A percentile compares a stretch with the other conserved stretches of the same genome.
phyloP scores from a whole-genome alignment of 2,329 filamentous ascomycete genomes.

The Furcasterigmium sp. region DNA sequence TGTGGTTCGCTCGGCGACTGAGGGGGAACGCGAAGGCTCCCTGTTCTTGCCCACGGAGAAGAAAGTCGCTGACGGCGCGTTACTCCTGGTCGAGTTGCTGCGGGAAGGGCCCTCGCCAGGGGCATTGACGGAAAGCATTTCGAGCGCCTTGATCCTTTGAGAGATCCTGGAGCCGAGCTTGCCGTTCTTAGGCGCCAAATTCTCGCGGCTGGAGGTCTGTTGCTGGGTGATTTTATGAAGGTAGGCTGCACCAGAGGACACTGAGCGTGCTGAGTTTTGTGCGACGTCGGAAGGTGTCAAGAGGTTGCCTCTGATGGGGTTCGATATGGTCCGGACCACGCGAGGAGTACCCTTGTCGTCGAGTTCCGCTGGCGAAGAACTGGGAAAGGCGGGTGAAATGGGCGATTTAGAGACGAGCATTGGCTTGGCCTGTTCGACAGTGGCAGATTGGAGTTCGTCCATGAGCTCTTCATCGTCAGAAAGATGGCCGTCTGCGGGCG shows the following conservation, averaged over 20 bases:
- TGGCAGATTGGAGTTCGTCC: slow-evolving; percentile 79
- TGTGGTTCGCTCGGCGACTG: slow-evolving; percentile 36
- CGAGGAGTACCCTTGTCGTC: slow-evolving; percentile 23
- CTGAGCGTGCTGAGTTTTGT: slow-evolving; percentile 43
- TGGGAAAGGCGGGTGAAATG: slow-evolving; percentile 58
- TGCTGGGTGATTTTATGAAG: slow-evolving; percentile 50
- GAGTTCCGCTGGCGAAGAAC: slow-evolving; percentile 11
- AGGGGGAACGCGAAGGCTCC: slow-evolving; percentile 39
- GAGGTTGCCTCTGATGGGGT: slow-evolving; percentile 38
- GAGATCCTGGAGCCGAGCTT: slow-evolving; percentile 89
- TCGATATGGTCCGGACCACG: slow-evolving; percentile 27
- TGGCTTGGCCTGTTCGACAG: slow-evolving; percentile 76
- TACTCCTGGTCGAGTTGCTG: slow-evolving; percentile 1
- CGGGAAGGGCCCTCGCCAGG: slow-evolving; percentile 19
- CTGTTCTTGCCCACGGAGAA: slow-evolving; percentile 50
- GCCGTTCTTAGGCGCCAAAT: slow-evolving; percentile 63
- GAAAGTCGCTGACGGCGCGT: slow-evolving; percentile 45
- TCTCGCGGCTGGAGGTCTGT: slow-evolving; percentile 31
- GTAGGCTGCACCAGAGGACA: slow-evolving; percentile 52
- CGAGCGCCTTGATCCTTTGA: slow-evolving; percentile 87
- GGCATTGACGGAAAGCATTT: slow-evolving; percentile 60
- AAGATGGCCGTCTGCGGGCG: slow-evolving; percentile 39
- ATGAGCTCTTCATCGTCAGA: slow-evolving; percentile 76
- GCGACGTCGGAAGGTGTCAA: slow-evolving; percentile 40
- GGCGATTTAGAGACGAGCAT: slow-evolving; percentile 79